Evolutionary conservation across 495 filamentous ascomycete genomes (phyloP).

Genomic region (Penicillium cinerascens): DNA sequence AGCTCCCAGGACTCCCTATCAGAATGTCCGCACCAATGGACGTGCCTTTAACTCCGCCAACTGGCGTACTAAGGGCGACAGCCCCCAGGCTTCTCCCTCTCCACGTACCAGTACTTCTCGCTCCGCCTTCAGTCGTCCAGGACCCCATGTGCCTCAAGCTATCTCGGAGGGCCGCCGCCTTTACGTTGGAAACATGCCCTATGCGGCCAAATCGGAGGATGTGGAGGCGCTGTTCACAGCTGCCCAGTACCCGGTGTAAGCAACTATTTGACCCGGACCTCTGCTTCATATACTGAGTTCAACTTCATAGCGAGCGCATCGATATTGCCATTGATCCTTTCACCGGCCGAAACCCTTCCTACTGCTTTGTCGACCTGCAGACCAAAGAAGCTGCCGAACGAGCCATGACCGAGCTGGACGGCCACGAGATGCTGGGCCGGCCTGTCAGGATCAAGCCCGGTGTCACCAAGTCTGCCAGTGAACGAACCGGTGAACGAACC

Average conservation of each 20-base stretch:
- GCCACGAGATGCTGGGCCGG: slow-evolving; percentile 49
- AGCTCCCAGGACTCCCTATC: slow-evolving; percentile 38
- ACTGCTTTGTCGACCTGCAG: slow-evolving; percentile 66
- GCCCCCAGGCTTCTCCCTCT: slow-evolving; percentile 30
- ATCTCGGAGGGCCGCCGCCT: slow-evolving; percentile 46
- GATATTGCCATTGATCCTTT: slow-evolving; percentile 66
- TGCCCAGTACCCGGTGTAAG: slow-evolving; percentile 44
- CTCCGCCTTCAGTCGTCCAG: slow-evolving; percentile 34
- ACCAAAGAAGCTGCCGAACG: slow-evolving; percentile 53
- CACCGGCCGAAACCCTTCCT: slow-evolving; percentile 64
- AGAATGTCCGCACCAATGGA: slow-evolving; percentile 41
- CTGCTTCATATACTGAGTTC: slow-evolving; percentile 23
- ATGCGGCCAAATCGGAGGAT: slow-evolving; percentile 59
- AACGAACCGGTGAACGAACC: neutral
- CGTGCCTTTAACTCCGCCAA: slow-evolving; percentile 47
- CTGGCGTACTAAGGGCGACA: slow-evolving; percentile 43
- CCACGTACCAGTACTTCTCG: slow-evolving; percentile 37
- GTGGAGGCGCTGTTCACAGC: slow-evolving; percentile 54
- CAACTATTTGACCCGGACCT: neutral
- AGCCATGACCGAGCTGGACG: slow-evolving; percentile 54
- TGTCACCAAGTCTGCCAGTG: slow-evolving; percentile 38
- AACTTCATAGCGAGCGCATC: slow-evolving; percentile 50
- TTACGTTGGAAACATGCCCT: slow-evolving; percentile 68
- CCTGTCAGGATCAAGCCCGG: slow-evolving; percentile 61
- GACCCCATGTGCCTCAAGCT: slow-evolving; percentile 37